Conservation (phyloP, 2,329 filamentous ascomycete genomes). For the Blastomyces emzantsi region DNA sequence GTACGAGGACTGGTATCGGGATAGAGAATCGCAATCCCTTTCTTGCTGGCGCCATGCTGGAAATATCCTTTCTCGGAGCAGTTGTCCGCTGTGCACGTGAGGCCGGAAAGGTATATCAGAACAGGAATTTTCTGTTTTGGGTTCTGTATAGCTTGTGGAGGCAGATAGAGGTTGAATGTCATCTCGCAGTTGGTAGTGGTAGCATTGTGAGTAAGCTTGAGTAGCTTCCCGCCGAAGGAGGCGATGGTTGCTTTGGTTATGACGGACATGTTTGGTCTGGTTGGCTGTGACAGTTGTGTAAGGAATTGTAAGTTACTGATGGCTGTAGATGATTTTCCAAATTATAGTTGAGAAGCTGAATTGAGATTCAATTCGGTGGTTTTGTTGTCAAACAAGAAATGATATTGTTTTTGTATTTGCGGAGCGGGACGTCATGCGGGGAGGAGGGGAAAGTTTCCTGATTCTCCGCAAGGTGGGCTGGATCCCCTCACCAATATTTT, state of each 20-base stretch:
- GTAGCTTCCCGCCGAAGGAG: constrained; percentile 86
- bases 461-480: neutral
- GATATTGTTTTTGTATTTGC: neutral
- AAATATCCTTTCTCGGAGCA: constrained; percentile 77
- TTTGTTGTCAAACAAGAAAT: neutral
- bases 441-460: neutral
- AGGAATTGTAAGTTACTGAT: neutral
- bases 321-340: neutral
- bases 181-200: constrained; percentile 74
- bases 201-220: constrained; percentile 86
- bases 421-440: constrained; percentile 1
- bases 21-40: constrained; percentile 85
- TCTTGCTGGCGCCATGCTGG: constrained; percentile 67
- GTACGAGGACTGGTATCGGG: constrained; percentile 87
- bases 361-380: neutral
- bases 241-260: constrained; percentile 81
- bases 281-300: constrained; percentile 6
- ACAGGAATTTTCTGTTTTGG: constrained; percentile 61
- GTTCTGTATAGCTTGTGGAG: constrained; percentile 53
- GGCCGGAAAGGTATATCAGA: constrained; percentile 83
- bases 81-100: constrained; percentile 88
- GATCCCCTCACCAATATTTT: neutral
- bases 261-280: constrained; percentile 57
- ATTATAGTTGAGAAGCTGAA: neutral
- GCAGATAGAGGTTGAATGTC: constrained; percentile 87